These are phyloP conservation scores for Musa itinerans DNA, from an alignment of 176 grass and related monocot genomes.

Conservation along the genomic window DNA sequence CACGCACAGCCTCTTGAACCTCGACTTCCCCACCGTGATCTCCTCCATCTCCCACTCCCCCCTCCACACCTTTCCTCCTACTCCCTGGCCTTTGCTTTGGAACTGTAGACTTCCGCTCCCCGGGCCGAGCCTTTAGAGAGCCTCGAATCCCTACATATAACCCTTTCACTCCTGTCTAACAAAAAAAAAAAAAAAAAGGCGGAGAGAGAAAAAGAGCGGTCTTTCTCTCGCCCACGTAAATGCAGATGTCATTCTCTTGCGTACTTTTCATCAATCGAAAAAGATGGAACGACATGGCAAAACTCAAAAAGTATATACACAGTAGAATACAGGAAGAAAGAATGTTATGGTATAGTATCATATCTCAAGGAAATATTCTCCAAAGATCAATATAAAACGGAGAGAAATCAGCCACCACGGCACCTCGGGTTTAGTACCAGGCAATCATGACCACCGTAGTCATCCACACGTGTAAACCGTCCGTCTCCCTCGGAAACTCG, in stretches of 20 bases:
- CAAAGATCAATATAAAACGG: background rate
- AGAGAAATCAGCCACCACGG: background rate
- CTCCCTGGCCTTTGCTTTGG: background rate
- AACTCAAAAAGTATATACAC: background rate
- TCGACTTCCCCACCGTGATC: slow-evolving; percentile 19
- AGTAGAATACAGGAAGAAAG: no score
- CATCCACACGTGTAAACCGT: slow-evolving; percentile 16
- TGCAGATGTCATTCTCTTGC: slow-evolving; percentile 3
- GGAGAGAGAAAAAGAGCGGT: background rate
- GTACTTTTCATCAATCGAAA: background rate
- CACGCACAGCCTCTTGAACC: slow-evolving; percentile 89
- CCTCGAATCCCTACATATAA: background rate
- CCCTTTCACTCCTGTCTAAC: background rate
- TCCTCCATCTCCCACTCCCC: background rate
- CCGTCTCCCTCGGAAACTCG: slow-evolving; percentile 8
- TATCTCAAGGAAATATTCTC: background rate
- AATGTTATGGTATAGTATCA: background rate
- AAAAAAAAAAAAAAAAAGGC: background rate
- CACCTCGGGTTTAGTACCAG: slow-evolving; percentile 3
- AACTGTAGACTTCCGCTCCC: background rate
- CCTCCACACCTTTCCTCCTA: background rate
- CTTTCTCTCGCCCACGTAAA: background rate
- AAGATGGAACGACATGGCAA: background rate
- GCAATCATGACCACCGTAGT: slow-evolving; percentile 13
- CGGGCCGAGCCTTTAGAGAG: background rate